phyloP scores from a whole-genome alignment of 202 grass and related monocot genomes.

The Musa balbisiana region DNA sequence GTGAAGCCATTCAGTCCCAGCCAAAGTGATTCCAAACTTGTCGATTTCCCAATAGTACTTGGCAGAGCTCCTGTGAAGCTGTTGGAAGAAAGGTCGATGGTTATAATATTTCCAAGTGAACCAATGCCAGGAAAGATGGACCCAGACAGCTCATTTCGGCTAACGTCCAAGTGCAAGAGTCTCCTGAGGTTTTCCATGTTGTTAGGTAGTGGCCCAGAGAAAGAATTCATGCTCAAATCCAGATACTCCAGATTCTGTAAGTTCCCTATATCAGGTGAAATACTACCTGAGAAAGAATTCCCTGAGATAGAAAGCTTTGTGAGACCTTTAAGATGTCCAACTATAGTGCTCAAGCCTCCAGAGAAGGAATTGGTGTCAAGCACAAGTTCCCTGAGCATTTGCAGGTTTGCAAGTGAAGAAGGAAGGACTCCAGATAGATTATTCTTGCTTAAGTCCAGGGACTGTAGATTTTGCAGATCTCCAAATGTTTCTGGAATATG shows the following conservation, averaged over 20 bases:
- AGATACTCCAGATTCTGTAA: constrained; percentile 55
- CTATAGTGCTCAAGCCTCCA: constrained; percentile 39
- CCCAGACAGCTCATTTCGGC: constrained; percentile 55
- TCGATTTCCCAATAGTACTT: constrained; percentile 47
- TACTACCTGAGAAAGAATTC: constrained; percentile 49
- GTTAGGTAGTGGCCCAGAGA: constrained; percentile 53
- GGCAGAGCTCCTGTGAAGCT: constrained; percentile 59
- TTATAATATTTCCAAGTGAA: constrained; percentile 46
- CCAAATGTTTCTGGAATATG: constrained; percentile 46
- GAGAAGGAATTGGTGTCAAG: constrained; percentile 58
- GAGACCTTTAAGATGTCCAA: constrained; percentile 52
- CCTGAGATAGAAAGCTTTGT: constrained; percentile 47
- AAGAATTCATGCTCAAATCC: constrained; percentile 45
- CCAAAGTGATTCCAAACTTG: constrained; percentile 42
- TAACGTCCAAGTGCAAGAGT: constrained; percentile 63
- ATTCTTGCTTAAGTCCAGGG: constrained; percentile 70
- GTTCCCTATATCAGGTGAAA: constrained; percentile 54
- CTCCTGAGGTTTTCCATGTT: constrained; percentile 46
- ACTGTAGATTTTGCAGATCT: constrained; percentile 39
- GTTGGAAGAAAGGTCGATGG: constrained; percentile 80
- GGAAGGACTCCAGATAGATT: constrained; percentile 52
- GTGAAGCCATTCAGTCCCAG: constrained; percentile 55
- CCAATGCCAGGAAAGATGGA: constrained; percentile 64
- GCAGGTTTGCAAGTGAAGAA: constrained; percentile 43
- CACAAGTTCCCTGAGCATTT: constrained; percentile 49